phyloP scores from a whole-genome alignment of 768 basidiomycete species.

The Brasilioporus rufonigricans region DNA sequence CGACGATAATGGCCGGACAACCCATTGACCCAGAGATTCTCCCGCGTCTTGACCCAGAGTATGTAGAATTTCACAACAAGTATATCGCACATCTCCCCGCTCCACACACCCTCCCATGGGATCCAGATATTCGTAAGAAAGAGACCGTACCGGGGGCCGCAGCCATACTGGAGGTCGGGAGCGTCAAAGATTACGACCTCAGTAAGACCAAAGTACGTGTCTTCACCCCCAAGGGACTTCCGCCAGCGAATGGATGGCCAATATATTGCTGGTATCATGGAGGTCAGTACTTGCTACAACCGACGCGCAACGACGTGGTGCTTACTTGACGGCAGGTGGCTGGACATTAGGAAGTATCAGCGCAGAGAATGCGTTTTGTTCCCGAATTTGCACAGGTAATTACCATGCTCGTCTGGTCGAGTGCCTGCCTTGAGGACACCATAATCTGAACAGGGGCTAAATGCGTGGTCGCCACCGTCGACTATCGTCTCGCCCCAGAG shows the following conservation, averaged over 20 bases:
- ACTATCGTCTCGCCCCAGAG: slow-evolving; percentile 36
- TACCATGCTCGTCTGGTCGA: neutral
- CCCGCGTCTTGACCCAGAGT: slow-evolving; percentile 61
- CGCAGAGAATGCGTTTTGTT: slow-evolving; percentile 58
- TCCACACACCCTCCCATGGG: slow-evolving; percentile 61
- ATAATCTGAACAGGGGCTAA: slow-evolving; percentile 21
- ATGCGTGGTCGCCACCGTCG: slow-evolving; percentile 34
- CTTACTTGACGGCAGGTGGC: slow-evolving; percentile 46
- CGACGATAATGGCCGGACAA: slow-evolving; percentile 28
- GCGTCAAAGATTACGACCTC: slow-evolving; percentile 50
- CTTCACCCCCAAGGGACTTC: slow-evolving; percentile 54
- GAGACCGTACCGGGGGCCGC: slow-evolving; percentile 58
- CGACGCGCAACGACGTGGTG: neutral
- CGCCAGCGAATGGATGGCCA: slow-evolving; percentile 63
- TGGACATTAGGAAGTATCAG: slow-evolving; percentile 72
- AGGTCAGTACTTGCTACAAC: slow-evolving; percentile 37
- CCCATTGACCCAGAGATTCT: slow-evolving; percentile 65
- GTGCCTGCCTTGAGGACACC: neutral
- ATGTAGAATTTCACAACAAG: slow-evolving; percentile 58
- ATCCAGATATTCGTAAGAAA: slow-evolving; percentile 50
- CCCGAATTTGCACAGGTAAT: slow-evolving; percentile 29
- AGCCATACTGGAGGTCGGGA: slow-evolving; percentile 53
- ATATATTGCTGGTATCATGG: slow-evolving; percentile 75
- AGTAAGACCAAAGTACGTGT: slow-evolving; percentile 55
- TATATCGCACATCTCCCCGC: slow-evolving; percentile 45